These are phyloP conservation scores for Nephelium lappaceum DNA, from an alignment of 345 rosid genomes.

Conservation along the genomic window DNA sequence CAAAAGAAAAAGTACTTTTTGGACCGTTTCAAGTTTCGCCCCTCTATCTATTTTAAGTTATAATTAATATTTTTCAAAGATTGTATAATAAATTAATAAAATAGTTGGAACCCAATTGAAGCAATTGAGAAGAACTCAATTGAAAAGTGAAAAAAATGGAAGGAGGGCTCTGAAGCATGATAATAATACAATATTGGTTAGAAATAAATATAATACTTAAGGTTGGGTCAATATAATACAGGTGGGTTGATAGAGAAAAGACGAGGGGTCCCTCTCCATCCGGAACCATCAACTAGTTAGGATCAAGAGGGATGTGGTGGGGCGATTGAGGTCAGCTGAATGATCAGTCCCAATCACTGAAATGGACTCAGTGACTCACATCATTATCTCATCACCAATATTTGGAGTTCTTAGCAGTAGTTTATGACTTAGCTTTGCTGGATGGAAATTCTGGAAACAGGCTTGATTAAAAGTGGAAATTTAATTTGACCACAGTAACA, in stretches of 20 bases:
- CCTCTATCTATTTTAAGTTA: too few species aligned
- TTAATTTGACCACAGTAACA: background rate
- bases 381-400: conserved; percentile 6
- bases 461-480: background rate
- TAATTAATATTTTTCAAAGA: too few species aligned
- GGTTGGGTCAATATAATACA: conserved; percentile 20
- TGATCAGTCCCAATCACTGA: background rate
- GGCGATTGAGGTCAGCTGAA: background rate
- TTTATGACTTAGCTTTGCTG: background rate
- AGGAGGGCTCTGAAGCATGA: background rate
- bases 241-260: conserved; percentile 15
- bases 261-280: background rate
- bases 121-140: too few species aligned
- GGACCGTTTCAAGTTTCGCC: background rate
- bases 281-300: background rate
- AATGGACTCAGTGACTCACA: background rate
- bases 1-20: background rate
- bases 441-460: conserved; percentile 2
- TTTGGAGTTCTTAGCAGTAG: background rate
- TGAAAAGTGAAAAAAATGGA: too few species aligned
- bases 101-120: too few species aligned
- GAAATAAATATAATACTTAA: background rate
- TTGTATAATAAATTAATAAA: too few species aligned
- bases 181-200: too few species aligned
- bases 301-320: background rate